Conservation (phyloP, 352 stramenopile genomes). For the Phytopythium vexans region DNA sequence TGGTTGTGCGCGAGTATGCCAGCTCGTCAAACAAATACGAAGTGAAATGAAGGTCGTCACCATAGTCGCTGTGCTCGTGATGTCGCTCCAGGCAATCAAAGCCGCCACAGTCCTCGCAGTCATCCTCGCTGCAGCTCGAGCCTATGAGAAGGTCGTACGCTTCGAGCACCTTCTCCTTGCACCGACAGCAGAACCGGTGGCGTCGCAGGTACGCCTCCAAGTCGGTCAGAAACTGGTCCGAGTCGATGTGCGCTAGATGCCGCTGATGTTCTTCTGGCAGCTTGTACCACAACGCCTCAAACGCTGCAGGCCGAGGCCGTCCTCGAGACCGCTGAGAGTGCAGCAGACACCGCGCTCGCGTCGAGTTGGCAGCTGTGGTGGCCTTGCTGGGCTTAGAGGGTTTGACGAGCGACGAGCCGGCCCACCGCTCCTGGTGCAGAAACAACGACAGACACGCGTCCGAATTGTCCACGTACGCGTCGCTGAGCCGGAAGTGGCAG, state of each 20-base stretch:
- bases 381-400: constrained; percentile 18
- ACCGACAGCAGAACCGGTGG: constrained; percentile 86
- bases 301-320: constrained; percentile 65
- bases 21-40: constrained; percentile 88
- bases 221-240: constrained; percentile 84
- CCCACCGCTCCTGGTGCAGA: constrained; percentile 73
- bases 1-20: constrained; percentile 74
- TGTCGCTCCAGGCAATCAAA: constrained; percentile 77
- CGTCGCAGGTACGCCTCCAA: constrained; percentile 80
- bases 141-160: constrained; percentile 85
- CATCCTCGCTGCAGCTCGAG: constrained; percentile 81
- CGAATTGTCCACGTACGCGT: constrained; percentile 59
- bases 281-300: constrained; percentile 77
- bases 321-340: constrained; percentile 73
- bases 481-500: constrained; percentile 60
- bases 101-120: constrained; percentile 80
- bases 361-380: constrained; percentile 17
- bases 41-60: constrained; percentile 82
- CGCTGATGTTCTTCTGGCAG: constrained; percentile 74
- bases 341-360: constrained; percentile 65
- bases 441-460: constrained; percentile 74
- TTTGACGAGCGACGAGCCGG: constrained; percentile 51
- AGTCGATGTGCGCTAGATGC: constrained; percentile 83
- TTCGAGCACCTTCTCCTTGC: constrained; percentile 87
- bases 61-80: constrained; percentile 68